Conservation (phyloP, 108 stramenopile genomes). For the Nannochloropsis gaditana region DNA sequence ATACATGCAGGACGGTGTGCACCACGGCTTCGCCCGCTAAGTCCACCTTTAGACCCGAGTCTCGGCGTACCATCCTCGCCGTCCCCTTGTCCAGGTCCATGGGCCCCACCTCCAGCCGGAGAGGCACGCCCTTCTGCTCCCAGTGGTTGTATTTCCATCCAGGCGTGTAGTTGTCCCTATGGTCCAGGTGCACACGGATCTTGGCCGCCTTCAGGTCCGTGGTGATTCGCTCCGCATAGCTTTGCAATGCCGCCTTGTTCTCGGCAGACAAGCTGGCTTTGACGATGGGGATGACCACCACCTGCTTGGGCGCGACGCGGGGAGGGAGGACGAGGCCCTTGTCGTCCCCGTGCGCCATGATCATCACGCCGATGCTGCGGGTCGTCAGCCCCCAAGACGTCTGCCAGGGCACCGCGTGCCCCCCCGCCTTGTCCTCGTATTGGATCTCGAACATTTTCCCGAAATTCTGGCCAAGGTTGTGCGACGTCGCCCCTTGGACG, state of each 20-base stretch:
- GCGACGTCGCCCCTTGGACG: conserved; percentile 97
- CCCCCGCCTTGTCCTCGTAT: conserved; percentile 74
- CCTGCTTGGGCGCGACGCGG: conserved; percentile 86
- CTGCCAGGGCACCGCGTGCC: conserved; percentile 83
- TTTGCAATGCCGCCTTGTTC: background rate
- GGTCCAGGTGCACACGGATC: conserved; percentile 80
- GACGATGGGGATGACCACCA: conserved; percentile 89
- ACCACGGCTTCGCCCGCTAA: conserved; percentile 60
- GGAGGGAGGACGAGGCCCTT: conserved; percentile 96
- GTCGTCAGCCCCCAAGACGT: conserved; percentile 98
- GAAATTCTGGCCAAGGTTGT: conserved; percentile 98
- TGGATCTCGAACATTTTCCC: conserved; percentile 98
- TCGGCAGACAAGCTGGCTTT: conserved; percentile 35
- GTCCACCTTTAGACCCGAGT: conserved; percentile 79
- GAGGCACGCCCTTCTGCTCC: conserved; percentile 99
- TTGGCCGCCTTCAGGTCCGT: conserved; percentile 36
- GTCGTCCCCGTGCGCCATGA: conserved; percentile 99
- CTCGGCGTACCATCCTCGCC: conserved; percentile 71
- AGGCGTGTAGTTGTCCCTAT: conserved; percentile 87
- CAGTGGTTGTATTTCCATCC: conserved; percentile 99
- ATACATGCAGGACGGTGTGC: conserved; percentile 54
- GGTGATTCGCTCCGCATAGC: conserved; percentile 45
- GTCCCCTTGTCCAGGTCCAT: conserved; percentile 78
- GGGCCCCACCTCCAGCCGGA: conserved; percentile 96
- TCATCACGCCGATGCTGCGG: conserved; percentile 95